phyloP scores from a whole-genome alignment of 306 rosid genomes.

The Quercus cerris region DNA sequence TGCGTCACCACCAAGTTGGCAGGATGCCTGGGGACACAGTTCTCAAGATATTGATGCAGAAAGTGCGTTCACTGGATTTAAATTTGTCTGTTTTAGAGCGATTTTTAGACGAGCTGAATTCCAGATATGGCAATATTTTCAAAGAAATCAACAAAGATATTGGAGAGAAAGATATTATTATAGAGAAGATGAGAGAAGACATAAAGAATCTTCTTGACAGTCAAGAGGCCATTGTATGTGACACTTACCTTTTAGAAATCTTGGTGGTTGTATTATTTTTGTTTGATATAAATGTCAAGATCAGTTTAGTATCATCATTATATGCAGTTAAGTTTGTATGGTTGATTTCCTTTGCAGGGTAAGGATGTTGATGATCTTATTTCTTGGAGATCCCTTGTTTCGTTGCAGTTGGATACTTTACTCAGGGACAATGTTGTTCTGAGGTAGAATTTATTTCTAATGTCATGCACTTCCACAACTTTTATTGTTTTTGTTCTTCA shows the following conservation, averaged over 20 bases:
- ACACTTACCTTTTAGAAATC: slow-evolving; percentile 14
- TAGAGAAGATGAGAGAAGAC: slow-evolving; percentile 66
- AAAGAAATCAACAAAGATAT: slow-evolving; percentile 66
- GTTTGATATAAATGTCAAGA: background rate
- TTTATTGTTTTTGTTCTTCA: background rate
- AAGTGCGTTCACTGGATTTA: slow-evolving; percentile 78
- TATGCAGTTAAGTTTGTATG: slow-evolving; percentile 11
- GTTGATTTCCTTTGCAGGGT: slow-evolving; percentile 48
- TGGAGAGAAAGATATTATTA: slow-evolving; percentile 44
- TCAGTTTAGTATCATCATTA: background rate
- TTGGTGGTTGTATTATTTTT: background rate
- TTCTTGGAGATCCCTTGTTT: slow-evolving; percentile 73
- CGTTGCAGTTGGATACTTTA: slow-evolving; percentile 62
- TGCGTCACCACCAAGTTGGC: slow-evolving; percentile 68
- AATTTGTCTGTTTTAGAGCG: slow-evolving; percentile 84
- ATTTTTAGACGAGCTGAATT: slow-evolving; percentile 72
- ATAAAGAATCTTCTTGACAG: slow-evolving; percentile 46
- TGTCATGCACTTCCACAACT: background rate
- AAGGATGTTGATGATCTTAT: slow-evolving; percentile 53
- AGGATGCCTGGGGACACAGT: slow-evolving; percentile 98
- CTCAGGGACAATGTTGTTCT: slow-evolving; percentile 63
- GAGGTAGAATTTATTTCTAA: slow-evolving; percentile 48
- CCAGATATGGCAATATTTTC: slow-evolving; percentile 69
- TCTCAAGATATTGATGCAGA: slow-evolving; percentile 93
- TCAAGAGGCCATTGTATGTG: slow-evolving; percentile 65